Percentiles rank a stretch among this genome's conserved stretches.
Evolutionary conservation across 176 grass and related monocot species (phyloP).

Genomic region (Aechmea fasciata): DNA sequence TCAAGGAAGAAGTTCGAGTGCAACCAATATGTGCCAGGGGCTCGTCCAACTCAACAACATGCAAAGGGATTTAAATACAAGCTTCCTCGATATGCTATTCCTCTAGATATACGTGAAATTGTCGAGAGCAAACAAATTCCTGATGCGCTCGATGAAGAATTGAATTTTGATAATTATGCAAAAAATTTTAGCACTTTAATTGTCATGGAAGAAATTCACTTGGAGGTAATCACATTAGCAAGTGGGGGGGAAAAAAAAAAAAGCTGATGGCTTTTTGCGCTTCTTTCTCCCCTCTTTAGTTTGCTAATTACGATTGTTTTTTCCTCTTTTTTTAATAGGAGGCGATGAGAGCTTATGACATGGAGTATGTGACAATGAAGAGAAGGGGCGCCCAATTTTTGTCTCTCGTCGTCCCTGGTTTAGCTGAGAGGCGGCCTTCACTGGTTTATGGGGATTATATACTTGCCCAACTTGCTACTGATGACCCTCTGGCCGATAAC

Average conservation of each 20-base stretch:
- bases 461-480: constrained; percentile 27
- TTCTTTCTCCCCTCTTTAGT: constrained; percentile 2
- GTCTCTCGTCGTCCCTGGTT: constrained; percentile 68
- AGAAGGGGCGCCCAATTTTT: constrained; percentile 44
- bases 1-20: constrained; percentile 46
- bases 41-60: constrained; percentile 34
- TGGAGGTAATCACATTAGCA: constrained; percentile 43
- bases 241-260: neutral
- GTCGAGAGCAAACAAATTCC: constrained; percentile 50
- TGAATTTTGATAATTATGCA: constrained; percentile 54
- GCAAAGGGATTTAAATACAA: constrained; percentile 45
- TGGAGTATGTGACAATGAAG: constrained; percentile 57
- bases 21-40: constrained; percentile 47
- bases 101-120: constrained; percentile 49
- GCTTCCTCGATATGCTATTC: constrained; percentile 67
- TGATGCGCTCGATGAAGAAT: constrained; percentile 47
- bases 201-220: constrained; percentile 83
- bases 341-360: constrained; percentile 77
- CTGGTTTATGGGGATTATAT: constrained; percentile 64
- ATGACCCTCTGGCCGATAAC: constrained; percentile 29
- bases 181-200: constrained; percentile 57
- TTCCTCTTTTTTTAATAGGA: constrained; percentile 41
- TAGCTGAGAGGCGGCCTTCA: constrained; percentile 76
- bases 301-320: constrained; percentile 15
- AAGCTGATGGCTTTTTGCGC: neutral